These are phyloP conservation scores for Cryptococcus depauperatus DNA, from an alignment of 1,284 basidiomycete species.

Conservation along the genomic window DNA sequence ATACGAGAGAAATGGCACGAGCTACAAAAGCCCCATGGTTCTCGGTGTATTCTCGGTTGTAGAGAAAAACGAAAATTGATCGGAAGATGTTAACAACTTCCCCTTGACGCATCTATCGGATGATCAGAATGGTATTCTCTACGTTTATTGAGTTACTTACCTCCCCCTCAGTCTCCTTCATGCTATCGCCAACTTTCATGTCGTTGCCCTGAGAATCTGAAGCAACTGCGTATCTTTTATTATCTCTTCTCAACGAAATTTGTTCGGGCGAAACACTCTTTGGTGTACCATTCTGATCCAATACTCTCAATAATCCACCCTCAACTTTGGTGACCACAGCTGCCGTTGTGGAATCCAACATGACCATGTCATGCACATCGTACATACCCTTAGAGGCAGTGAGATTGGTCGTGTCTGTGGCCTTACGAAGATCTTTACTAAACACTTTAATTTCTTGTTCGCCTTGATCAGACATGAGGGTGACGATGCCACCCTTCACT, in stretches of 20 bases:
- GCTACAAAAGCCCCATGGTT: slow-evolving; percentile 88
- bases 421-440: slow-evolving; percentile 93
- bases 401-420: slow-evolving; percentile 87
- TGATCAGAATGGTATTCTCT: slow-evolving; percentile 2
- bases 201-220: slow-evolving; percentile 79
- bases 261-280: slow-evolving; percentile 89
- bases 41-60: slow-evolving; percentile 82
- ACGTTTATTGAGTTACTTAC: slow-evolving; percentile 48
- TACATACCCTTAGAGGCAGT: slow-evolving; percentile 86
- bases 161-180: slow-evolving; percentile 88
- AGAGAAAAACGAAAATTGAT: slow-evolving; percentile 86
- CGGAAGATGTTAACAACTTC: slow-evolving; percentile 91
- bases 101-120: slow-evolving; percentile 68
- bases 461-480: slow-evolving; percentile 94
- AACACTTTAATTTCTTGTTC: slow-evolving; percentile 96
- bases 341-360: slow-evolving; percentile 87
- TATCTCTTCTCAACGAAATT: slow-evolving; percentile 79
- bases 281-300: slow-evolving; percentile 87
- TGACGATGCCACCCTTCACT: slow-evolving; percentile 82
- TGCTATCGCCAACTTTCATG: slow-evolving; percentile 68
- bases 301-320: slow-evolving; percentile 84
- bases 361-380: slow-evolving; percentile 91
- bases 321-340: slow-evolving; percentile 98
- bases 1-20: slow-evolving; percentile 64
- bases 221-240: slow-evolving; percentile 71